phyloP scores from a whole-genome alignment of 1,139 yeast species.

The Candida pseudoviswanathii region DNA sequence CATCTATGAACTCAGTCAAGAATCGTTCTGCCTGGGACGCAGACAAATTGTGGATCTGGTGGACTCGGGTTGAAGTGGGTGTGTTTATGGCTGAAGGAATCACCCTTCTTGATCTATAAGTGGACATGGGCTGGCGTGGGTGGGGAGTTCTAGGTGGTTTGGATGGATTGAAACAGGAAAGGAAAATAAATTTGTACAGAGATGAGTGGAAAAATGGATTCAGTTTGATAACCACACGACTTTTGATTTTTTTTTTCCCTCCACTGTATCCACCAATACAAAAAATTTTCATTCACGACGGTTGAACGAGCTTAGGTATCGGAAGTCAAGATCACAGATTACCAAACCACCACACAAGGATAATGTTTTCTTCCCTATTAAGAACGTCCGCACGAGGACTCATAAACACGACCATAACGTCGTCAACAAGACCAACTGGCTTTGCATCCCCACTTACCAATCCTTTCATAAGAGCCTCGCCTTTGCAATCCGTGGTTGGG shows the following conservation, averaged over 20 bases:
- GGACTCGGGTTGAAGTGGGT: conserved; percentile 47
- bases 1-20: conserved; percentile 48
- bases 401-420: conserved; percentile 2
- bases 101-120: conserved; percentile 40
- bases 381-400: conserved; percentile 12
- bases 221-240: conserved; percentile 3
- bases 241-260: neutral
- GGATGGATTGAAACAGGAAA: neutral
- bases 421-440: conserved; percentile 9
- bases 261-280: neutral
- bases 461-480: conserved; percentile 12
- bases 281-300: neutral
- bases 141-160: too few relatives aligned
- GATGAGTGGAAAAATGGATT: conserved; percentile 7
- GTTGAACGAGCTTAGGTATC: too few relatives aligned
- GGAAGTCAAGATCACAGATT: neutral
- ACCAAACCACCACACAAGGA: neutral
- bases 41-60: conserved; percentile 27
- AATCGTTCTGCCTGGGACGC: conserved; percentile 48
- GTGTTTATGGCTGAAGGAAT: conserved; percentile 50
- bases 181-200: conserved; percentile 3
- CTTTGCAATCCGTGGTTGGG: conserved; percentile 32
- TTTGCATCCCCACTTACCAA: conserved; percentile 2
- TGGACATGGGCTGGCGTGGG: conserved; percentile 21
- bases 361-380: conserved; percentile 15